Conservation (phyloP, 2,329 filamentous ascomycete genomes). For the Aspergillus quadricinctus region DNA sequence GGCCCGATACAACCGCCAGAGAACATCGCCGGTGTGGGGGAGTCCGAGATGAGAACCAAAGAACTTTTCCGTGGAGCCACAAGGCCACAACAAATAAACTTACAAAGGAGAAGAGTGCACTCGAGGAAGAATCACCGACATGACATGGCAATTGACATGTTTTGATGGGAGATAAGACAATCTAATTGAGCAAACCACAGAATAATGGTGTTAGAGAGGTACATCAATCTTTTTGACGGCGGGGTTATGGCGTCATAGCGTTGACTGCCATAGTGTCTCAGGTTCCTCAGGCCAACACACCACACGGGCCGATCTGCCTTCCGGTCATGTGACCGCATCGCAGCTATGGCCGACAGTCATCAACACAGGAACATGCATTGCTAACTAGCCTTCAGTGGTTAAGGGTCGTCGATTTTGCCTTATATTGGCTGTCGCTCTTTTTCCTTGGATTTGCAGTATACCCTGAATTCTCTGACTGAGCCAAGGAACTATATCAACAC, state of each 20-base stretch:
- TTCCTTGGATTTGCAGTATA: neutral
- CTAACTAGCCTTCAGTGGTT: neutral
- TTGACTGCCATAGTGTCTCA: neutral
- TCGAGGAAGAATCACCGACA: slow-evolving; percentile 2
- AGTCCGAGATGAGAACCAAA: slow-evolving; percentile 1
- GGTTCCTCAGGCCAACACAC: neutral
- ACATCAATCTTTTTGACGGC: neutral
- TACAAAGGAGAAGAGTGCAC: slow-evolving; percentile 1
- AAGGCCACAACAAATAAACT: slow-evolving; percentile 1
- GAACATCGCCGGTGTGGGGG: slow-evolving; percentile 1
- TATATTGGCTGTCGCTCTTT: neutral
- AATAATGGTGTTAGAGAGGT: neutral
- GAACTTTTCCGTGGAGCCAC: neutral
- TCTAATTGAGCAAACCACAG: neutral
- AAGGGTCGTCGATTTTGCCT: neutral
- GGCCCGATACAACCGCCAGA: neutral
- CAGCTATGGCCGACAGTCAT: neutral
- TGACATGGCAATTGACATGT: slow-evolving; percentile 1
- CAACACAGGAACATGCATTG: neutral
- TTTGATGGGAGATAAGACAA: neutral
- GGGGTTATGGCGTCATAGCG: neutral
- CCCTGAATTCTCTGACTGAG: neutral
- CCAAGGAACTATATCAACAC: neutral
- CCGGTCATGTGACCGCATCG: neutral
- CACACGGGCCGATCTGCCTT: neutral